Conservation (phyloP, 176 grass and related monocot species). For the Themeda triandra region DNA sequence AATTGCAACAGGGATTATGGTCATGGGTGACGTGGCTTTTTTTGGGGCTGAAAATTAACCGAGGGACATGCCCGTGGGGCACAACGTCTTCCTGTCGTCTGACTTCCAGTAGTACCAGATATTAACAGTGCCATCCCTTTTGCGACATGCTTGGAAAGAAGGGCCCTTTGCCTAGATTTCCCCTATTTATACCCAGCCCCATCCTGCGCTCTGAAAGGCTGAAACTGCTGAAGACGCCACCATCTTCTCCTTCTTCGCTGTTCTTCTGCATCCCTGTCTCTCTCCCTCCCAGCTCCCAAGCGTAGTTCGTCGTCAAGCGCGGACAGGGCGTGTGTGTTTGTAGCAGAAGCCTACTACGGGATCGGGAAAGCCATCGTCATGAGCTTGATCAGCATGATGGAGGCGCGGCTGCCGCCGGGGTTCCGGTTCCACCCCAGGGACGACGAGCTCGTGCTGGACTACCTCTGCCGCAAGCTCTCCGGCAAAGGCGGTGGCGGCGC, state of each 20-base stretch:
- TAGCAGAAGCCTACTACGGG: background rate
- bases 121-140: background rate
- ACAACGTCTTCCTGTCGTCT: background rate
- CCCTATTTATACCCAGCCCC: constrained; percentile 28
- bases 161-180: constrained; percentile 13
- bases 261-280: background rate
- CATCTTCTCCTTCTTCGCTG: background rate
- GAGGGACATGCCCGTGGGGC: background rate
- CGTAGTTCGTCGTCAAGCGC: background rate
- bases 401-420: constrained; percentile 70
- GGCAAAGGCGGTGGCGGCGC: background rate
- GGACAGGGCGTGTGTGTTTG: too few species aligned
- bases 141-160: background rate
- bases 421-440: constrained; percentile 88
- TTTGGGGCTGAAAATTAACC: too few species aligned
- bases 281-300: background rate
- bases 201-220: background rate
- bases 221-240: constrained; percentile 18
- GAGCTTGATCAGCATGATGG: constrained; percentile 83
- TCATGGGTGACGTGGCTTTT: too few species aligned
- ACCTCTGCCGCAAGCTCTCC: constrained; percentile 65
- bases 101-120: background rate
- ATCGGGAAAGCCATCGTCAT: background rate
- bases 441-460: constrained; percentile 85
- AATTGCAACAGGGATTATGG: background rate